Base-by-base conservation (phyloP, 129 eudicot genomes). In the Artemisia tridentata region DNA sequence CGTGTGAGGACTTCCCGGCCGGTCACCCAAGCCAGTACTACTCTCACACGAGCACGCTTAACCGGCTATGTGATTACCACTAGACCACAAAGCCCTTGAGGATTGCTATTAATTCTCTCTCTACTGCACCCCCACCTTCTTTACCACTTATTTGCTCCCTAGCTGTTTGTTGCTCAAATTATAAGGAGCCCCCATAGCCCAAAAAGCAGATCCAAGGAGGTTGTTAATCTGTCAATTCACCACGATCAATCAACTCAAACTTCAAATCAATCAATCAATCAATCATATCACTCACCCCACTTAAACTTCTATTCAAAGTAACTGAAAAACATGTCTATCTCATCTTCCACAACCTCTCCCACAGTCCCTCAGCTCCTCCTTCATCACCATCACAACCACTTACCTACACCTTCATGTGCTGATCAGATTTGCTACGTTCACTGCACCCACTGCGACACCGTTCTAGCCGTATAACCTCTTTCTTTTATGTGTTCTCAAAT, bases 381-480 rank as follows among this genome's bases (percentile, higher is more conserved):
- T 58, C 86, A 74, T 59, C 76, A 65, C 25, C 66, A 29, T 63
- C 75, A 43, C 68, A 80, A 38, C 56, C 80, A 63, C 19, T 41
- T 60, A 29, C 66, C 89, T 23, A 71, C 87, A 27, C 76, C 81
- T n/a, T 76, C 75, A 34, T 68, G 70, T 60, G 65, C 86, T 64
- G 89, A 89, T 60, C 87, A 89, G 68, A 88, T 86, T 64, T 81
- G 86, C 69, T 86, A 89, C 58, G 86, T 86, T 53, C 89, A 81
- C 62, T 89, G 92, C 81, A 83, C 68, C 74, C 58, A 74, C 68
- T 86, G 91, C 54, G 89, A 89, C 80, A 86, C 91, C 63, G 83
- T 81, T 66, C 89, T 89, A 15, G 87, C 77, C 58, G 85, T 86
- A 82, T 20, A 8, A 5, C 11, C n/a, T 2, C 16, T 8, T 46